phyloP scores from a whole-genome alignment of 805 yeast genomes.

The Kazachstania bromeliacearum region DNA sequence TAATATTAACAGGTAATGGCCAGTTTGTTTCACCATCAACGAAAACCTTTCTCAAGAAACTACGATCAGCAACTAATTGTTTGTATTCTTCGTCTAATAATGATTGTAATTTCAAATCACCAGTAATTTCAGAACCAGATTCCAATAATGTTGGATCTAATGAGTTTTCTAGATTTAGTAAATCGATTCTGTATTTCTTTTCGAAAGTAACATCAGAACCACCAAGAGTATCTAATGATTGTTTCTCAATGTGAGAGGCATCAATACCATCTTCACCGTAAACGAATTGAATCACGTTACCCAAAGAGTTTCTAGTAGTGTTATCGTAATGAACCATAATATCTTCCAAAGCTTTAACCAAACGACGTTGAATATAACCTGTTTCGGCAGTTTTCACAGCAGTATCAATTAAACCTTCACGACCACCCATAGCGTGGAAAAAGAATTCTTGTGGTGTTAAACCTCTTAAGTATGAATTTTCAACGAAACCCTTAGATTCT shows the following conservation, averaged over 20 bases:
- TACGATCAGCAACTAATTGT: conserved; percentile 71
- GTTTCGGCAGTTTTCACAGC: conserved; percentile 99
- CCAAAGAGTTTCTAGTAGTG: conserved; percentile 94
- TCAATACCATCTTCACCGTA: conserved; percentile 99
- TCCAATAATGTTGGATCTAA: conserved; percentile 70
- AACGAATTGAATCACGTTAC: conserved; percentile 90
- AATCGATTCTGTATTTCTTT: conserved; percentile 74
- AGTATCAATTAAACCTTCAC: conserved; percentile 98
- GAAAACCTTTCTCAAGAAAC: conserved; percentile 73
- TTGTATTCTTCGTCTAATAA: conserved; percentile 75
- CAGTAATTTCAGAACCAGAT: conserved; percentile 82
- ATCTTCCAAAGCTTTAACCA: conserved; percentile 93
- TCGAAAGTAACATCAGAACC: conserved; percentile 83
- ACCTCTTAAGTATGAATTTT: conserved; percentile 94
- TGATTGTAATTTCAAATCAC: conserved; percentile 77
- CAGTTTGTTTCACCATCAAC: conserved; percentile 90
- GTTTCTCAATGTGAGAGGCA: conserved; percentile 96
- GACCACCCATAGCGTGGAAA: conserved; percentile 99
- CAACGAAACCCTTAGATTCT: conserved; percentile 96
- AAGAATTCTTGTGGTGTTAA: conserved; percentile 97
- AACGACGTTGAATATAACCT: conserved; percentile 96
- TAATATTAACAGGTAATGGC: conserved; percentile 95
- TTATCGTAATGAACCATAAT: conserved; percentile 98
- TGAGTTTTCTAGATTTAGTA: conserved; percentile 57
- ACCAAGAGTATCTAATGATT: conserved; percentile 89